Evolutionary conservation across 192 early-diverging fungal species (phyloP).

Genomic region (Gamsiella multidivaricata): DNA sequence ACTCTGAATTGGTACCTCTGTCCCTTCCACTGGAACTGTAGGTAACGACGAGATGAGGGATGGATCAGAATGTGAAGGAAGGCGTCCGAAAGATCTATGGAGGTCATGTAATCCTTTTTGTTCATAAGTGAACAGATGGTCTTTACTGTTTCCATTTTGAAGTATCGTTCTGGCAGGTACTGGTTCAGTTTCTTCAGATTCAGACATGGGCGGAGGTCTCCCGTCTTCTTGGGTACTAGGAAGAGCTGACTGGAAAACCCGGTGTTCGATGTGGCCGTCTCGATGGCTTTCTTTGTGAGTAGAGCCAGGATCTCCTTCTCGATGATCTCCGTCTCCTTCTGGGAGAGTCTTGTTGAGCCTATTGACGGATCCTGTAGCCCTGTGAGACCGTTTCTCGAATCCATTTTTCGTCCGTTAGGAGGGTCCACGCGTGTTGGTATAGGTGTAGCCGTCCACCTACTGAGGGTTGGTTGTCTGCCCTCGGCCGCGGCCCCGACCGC

Average conservation of each 20-base stretch:
- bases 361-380: constrained; percentile 16
- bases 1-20: constrained; percentile 40
- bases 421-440: neutral
- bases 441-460: constrained; percentile 12
- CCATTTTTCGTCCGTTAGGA: constrained; percentile 9
- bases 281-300: constrained; percentile 14
- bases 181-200: constrained; percentile 33
- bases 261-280: neutral
- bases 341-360: neutral
- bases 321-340: neutral
- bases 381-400: constrained; percentile 12
- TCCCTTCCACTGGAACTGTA: constrained; percentile 40
- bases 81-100: constrained; percentile 50
- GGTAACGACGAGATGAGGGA: constrained; percentile 19
- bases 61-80: constrained; percentile 50
- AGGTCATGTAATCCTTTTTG: constrained; percentile 32
- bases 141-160: constrained; percentile 44
- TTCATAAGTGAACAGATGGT: constrained; percentile 18
- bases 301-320: constrained; percentile 2
- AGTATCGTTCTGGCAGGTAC: constrained; percentile 5
- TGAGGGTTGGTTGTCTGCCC: neutral
- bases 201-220: constrained; percentile 29
- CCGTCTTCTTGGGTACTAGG: constrained; percentile 43
- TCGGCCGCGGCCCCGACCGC: neutral
- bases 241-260: constrained; percentile 21